Base-by-base conservation (phyloP, 2,329 filamentous ascomycete species). In the Paradendryphiella salina region DNA sequence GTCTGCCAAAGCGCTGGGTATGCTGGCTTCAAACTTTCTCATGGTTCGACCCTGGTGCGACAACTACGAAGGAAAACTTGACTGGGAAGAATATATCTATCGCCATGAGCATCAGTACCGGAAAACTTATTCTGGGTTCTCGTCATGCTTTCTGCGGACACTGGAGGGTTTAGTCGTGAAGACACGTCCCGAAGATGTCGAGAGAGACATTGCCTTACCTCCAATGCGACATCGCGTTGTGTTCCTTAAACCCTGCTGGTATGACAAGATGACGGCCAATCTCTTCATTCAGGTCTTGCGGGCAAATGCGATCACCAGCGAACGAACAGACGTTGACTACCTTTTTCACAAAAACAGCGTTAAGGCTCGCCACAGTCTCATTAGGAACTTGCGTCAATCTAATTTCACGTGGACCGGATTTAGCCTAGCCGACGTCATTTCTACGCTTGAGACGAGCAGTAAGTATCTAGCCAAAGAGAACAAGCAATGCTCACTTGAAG, bases 331-430 rank as follows among this genome's bases (percentile, higher is more conserved):
- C 62, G 79, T 83, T 47, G 92, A 96, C 68, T 96, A 96, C 67
- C 87, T 97, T 57, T 96, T 96, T 62, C 88, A 96, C 62, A 82
- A 83, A 0, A 84, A 81, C 10, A 92, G 92, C 61, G 77, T 82
- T 23, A 86, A 85, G 55, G 80, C 81, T 32, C 76, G 96, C 10
- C 75, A 85, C 20, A 78, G 83, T 45, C 76, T 96, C 2, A 86
- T 96, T 4, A 81, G 80, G 47, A 96, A 96, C 64, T 72, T 96
- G 36, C 84, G 90, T 14, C 88, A 94, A 65, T 86, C 89, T 5
- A 90, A 88, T 40, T 96, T 96, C 66, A 95, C 93, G 71, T 92
- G 89, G 74, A 87, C 87, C 0, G 92, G 91, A 39, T 91, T 88
- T 63, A 83, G 84, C 0, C 72, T 76, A 0, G 75, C 78, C 0